phyloP scores from a whole-genome alignment of 768 basidiomycete species.

The Lactifluus hygrophoroides region DNA sequence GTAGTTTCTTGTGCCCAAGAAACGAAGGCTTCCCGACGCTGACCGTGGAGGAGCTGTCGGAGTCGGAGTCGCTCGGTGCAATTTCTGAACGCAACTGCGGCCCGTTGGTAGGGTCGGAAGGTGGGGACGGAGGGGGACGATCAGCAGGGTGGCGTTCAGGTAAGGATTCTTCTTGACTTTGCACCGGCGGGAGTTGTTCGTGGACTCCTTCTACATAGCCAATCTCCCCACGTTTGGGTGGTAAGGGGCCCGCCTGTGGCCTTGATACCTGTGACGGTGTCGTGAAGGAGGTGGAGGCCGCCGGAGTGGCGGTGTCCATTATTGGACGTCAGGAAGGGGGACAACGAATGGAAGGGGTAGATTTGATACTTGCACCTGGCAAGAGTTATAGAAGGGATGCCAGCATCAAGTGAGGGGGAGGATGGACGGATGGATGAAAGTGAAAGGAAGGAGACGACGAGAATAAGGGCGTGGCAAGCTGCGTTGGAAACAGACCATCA shows the following conservation, averaged over 20 bases:
- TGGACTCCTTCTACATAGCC: conserved; percentile 44
- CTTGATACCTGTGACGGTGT: conserved; percentile 26
- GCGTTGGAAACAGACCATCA: not conserved
- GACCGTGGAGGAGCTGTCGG: conserved; percentile 24
- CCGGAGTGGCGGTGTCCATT: conserved; percentile 27
- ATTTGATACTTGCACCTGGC: conserved; percentile 36
- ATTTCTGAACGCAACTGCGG: not conserved
- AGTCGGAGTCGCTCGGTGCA: not conserved
- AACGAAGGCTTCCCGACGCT: conserved; percentile 29
- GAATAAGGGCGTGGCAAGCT: not conserved
- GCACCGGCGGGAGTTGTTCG: conserved; percentile 19
- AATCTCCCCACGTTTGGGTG: conserved; percentile 57
- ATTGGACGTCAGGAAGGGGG: not conserved
- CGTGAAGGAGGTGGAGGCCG: conserved; percentile 10
- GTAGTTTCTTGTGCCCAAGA: conserved; percentile 33
- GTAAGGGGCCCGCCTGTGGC: conserved; percentile 53
- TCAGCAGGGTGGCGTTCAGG: conserved; percentile 48
- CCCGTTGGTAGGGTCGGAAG: not conserved
- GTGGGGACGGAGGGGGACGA: conserved; percentile 22
- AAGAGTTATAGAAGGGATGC: conserved; percentile 24
- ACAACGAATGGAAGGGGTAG: conserved; percentile 18
- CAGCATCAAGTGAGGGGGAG: conserved; percentile 13
- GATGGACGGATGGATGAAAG: too few species aligned
- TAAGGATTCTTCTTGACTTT: conserved; percentile 19
- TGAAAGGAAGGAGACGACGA: not conserved